Base-by-base conservation (phyloP, 352 stramenopile species). In the Pythium oligandrum region DNA sequence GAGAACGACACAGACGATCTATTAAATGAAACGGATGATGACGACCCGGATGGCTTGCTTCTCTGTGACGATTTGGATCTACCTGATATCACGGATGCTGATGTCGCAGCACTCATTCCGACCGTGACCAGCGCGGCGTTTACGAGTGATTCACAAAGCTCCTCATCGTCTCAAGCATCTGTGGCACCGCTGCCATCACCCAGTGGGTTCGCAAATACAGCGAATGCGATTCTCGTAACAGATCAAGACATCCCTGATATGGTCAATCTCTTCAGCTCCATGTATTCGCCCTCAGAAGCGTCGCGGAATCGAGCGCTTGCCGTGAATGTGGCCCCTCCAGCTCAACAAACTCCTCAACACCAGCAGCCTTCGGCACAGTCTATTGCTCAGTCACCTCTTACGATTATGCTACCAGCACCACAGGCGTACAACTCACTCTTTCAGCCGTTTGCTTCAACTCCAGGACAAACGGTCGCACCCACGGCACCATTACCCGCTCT, bases 181-280 rank as follows among this genome's bases (percentile, higher is more conserved):
- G 44, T 52, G 5, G 58, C 45, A 9, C 48, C 38, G 45, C 63
- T 55, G 10, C 54, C n/a, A 40, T 53, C n/a, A 3, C 40, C 50
- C 7, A 66, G 36, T n/a, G 39, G 35, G 43, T 60, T 69, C 51
- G n/a, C 31, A 4, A 42, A 40, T n/a, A 40, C 55, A n/a, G 5
- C 47, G 46, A 59, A 40, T 31, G 37, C 51, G 4, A 36, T 56
- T 3, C 51, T 64, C 43, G 59, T 64, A 9, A 65, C 35, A 40
- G 72, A 73, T 3, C 68, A 78, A 6, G 75, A 82, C 17, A 76
- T 85, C 26, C 73, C 77, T 0, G 67, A 83, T 32, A 83, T 90
- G 33, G 67, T 88, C 12, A 77, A 71, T 46, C 53, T 92, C 48
- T 88, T 88, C 42, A 88, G 67, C 57, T 77, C 78, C 2, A 83